Evolutionary conservation across 1,139 yeast species (phyloP), one percentile per base, ranked within the genome.

Genomic region (Sugiyamaella paludigena): DNA sequence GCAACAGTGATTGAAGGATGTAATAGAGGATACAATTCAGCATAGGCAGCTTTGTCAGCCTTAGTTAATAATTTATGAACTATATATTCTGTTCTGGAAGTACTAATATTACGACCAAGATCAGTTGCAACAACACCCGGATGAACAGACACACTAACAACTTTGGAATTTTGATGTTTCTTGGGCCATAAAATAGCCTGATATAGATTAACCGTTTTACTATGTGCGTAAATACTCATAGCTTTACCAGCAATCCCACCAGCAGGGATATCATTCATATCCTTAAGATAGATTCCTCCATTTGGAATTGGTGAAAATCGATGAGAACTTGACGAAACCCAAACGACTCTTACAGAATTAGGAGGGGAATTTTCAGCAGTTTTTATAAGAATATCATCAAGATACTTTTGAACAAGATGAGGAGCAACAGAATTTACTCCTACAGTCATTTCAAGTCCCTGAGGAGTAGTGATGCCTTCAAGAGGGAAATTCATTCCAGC

Each of bases 341-440:
- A 78, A 6, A 78, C 74, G 31, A 78, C 69, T 56, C 83, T 52
- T 36, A 58, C 58, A 1, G 62, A 45, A 31, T 53, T 52, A 2
- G 54, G 50, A 5, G 56, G 58, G 11, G 53, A 40, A 5, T 43
- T 36, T 29, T 49, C 37, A 12, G 74, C 67, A 4, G 75, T 68
- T 42, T 62, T 62, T 36, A 68, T 56, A 32, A 78, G 62, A 2
- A 73, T 52, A n/a, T 76, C 77, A 44, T 73, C 73, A 32, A 80
- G 61, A 32, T 71, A 65, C 49, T 70, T 68, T 53, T 77, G 77
- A 16, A 80, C 61, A 41, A 78, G 61, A 49, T 74, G 78, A 15
- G 76, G 79, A 2, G 78, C 83, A 43, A 79, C 54, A 5, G 65
- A 76, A 57, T 80, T 79, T 16, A 76, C 70, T 9, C 80, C 81